Conservation (phyloP, 345 rosid genomes). For the Psidium guajava region DNA sequence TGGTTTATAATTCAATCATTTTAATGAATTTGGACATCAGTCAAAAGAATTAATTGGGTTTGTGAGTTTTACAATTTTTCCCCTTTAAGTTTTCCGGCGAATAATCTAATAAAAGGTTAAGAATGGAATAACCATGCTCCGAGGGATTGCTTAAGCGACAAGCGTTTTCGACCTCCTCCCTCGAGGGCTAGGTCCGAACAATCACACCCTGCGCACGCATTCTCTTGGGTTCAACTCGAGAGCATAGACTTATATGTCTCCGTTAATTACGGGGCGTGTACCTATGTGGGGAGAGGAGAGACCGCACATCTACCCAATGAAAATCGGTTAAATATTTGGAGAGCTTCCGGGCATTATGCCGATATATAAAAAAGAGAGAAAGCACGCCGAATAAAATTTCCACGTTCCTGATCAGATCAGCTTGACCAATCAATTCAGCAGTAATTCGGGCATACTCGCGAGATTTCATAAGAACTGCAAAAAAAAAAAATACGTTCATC, state of each 20-base stretch:
- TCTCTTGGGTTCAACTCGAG: neutral
- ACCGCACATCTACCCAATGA: no score
- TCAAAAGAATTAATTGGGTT: neutral
- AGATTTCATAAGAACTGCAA: neutral
- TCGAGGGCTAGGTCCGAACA: neutral
- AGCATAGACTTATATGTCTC: neutral
- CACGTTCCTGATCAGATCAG: rapidly evolving
- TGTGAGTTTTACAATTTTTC: neutral
- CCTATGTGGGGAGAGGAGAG: rapidly evolving
- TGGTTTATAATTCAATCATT: neutral
- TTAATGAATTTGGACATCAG: neutral
- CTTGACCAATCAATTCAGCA: rapidly evolving
- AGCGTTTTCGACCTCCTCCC: neutral
- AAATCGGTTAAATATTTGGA: neutral
- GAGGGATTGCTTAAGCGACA: neutral
- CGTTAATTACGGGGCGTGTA: rapidly evolving
- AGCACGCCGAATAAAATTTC: rapidly evolving
- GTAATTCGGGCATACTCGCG: neutral
- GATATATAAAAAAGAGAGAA: neutral
- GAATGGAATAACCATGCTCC: neutral
- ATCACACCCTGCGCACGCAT: rapidly evolving
- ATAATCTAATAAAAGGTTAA: neutral
- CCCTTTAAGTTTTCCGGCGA: neutral
- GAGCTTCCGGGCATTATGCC: no score
- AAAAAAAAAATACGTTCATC: rapidly evolving